phyloP scores from a whole-genome alignment of 2,329 filamentous ascomycete genomes.

The Cercospora sp. region DNA sequence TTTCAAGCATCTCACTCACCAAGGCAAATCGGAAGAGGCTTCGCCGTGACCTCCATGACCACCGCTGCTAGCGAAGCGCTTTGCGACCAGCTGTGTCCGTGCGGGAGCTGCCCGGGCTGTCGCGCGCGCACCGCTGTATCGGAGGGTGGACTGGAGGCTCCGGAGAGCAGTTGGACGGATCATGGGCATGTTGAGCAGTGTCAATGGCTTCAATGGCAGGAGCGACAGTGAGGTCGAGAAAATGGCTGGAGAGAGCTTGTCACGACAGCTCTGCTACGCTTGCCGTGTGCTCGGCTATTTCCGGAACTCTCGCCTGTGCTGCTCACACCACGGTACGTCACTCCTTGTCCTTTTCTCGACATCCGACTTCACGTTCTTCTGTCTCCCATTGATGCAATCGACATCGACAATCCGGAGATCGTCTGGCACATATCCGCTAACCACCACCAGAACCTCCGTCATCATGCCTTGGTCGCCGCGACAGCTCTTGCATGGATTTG shows the following conservation, averaged over 20 bases:
- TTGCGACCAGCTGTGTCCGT: constrained; percentile 32
- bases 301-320: constrained; percentile 10
- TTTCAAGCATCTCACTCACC: constrained; percentile 21
- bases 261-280: neutral
- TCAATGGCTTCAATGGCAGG: constrained; percentile 10
- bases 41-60: constrained; percentile 28
- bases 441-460: no score
- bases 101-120: constrained; percentile 25
- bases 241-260: constrained; percentile 16
- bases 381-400: no score
- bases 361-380: neutral
- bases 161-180: constrained; percentile 31
- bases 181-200: constrained; percentile 24
- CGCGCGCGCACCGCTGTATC: constrained; percentile 24
- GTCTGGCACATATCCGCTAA: no score
- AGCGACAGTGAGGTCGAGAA: constrained; percentile 15
- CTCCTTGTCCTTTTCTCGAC: neutral
- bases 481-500: no score
- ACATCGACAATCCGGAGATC: no score
- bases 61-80: constrained; percentile 35
- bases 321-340: neutral
- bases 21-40: constrained; percentile 34
- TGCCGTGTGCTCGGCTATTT: constrained; percentile 6
- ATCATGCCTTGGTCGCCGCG: no score
- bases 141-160: constrained; percentile 27